Evolutionary conservation across 1,284 basidiomycete species (phyloP), one percentile per base, ranked within the genome.

Genomic region (Gomphus bonarii): DNA sequence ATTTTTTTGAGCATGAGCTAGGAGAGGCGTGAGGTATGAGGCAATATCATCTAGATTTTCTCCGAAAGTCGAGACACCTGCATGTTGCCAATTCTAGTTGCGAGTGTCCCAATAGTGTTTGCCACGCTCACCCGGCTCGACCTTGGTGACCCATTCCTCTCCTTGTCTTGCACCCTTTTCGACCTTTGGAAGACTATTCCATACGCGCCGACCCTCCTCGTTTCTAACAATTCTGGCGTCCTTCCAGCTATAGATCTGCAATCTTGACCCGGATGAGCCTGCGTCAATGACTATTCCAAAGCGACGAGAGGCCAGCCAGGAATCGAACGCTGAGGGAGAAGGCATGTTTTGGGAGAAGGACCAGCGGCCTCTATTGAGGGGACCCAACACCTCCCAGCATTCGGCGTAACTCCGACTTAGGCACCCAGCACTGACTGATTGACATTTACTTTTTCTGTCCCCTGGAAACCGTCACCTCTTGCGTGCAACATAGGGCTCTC

Each of bases 261-360:
- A 77, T 51, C 97, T 79, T 6, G 95, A 98, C 38, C 95, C 95
- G 11, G 94, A 97, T 66, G 93, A 97, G 62, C 95, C 95, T 65
- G 95, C 95, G 75, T 99, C 95, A 68, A 99, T 89, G 58, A 99
- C 92, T 61, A 99, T 84, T 52, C 93, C 95, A 72, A 95, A 99
- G 64, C 87, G 85, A 62, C 91, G 85, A 57, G 84, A 82, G 58
- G 78, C 71, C 57, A 88, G 77, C 88, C 88, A 91, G 62, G 81
- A 68, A 66, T 88, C 80, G 63, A 75, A 75, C 51, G 74, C 76
- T 58, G 77, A 81, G 59, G 85, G 84, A 58, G 88, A 85, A 53
- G 87, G 84, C 88, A 90, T 90, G 60, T 62, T 9, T 48, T 51
- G 54, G 22, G 16, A n/a, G 36, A 11, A 50, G 43, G 48, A 49